Percentiles rank a stretch among this genome's conserved stretches.
These are phyloP conservation scores for Podila verticillata DNA, from an alignment of 192 early-diverging fungal species.

Conservation along the genomic window DNA sequence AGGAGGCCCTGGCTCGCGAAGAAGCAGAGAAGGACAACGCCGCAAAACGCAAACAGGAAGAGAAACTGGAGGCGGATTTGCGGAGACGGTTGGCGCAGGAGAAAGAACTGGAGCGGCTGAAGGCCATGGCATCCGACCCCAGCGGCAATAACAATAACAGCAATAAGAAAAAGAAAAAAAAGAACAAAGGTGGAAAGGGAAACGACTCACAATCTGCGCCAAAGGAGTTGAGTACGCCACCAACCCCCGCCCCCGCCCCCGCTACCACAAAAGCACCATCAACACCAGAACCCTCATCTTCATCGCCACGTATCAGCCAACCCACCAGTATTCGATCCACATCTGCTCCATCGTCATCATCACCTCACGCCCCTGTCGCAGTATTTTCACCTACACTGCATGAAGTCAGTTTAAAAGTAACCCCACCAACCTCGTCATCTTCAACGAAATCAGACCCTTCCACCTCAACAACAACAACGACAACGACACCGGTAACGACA, in stretches of 20 bases:
- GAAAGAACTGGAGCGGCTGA: conserved; percentile 50
- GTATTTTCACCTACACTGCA: neutral
- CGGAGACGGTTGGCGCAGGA: conserved; percentile 47
- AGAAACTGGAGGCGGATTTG: conserved; percentile 49
- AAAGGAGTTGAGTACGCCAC: conserved; percentile 6
- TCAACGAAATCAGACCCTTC: neutral
- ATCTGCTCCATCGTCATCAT: neutral
- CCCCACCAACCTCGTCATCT: neutral
- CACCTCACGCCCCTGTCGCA: neutral
- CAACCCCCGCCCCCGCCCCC: neutral
- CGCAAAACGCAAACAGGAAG: conserved; percentile 51
- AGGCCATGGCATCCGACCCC: conserved; percentile 40
- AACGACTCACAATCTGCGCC: neutral
- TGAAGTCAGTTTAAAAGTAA: conserved; percentile 1
- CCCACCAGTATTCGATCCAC: neutral
- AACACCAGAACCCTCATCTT: neutral
- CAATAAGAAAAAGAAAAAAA: conserved; percentile 25
- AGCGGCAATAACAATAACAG: conserved; percentile 40
- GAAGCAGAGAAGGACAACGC: conserved; percentile 52
- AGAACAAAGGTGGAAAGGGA: conserved; percentile 28
- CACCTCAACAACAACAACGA: neutral
- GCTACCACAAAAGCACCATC: conserved; percentile 3
- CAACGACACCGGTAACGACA: neutral
- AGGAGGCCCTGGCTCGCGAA: conserved; percentile 44
- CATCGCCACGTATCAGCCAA: neutral